Conservation (phyloP, 2,329 filamentous ascomycete species). For the Cladophialophora carrionii region DNA sequence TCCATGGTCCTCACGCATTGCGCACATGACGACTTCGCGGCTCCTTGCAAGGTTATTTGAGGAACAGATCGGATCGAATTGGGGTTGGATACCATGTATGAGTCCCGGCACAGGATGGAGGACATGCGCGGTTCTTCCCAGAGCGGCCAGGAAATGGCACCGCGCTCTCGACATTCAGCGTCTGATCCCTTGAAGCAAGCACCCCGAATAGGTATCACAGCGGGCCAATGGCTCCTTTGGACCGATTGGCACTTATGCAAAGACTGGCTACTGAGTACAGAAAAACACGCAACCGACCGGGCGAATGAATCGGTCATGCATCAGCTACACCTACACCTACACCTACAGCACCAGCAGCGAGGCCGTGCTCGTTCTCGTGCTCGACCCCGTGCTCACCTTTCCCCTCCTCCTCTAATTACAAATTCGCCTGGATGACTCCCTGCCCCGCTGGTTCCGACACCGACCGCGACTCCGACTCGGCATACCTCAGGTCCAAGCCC, state of each 20-base stretch:
- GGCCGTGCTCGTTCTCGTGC: neutral
- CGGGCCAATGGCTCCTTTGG: constrained; percentile 5
- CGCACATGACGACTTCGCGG: no score
- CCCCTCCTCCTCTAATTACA: neutral
- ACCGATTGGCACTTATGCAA: neutral
- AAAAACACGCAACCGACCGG: no score
- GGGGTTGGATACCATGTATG: no score
- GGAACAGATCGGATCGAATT: no score
- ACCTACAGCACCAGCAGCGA: neutral
- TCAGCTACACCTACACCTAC: neutral
- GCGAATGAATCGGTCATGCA: no score
- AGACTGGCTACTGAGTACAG: no score
- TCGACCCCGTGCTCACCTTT: no score
- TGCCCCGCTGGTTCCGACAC: neutral
- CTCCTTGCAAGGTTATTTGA: no score
- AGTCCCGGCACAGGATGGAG: no score
- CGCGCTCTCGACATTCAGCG: neutral
- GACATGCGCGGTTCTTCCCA: neutral
- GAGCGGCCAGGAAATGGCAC: neutral
- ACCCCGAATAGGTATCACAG: neutral
- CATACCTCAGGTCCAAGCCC: constrained; percentile 24
- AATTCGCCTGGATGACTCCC: neutral
- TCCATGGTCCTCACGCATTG: no score
- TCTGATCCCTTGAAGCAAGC: neutral
- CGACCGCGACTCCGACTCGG: neutral